A percentile compares a stretch with the other conserved stretches of the same genome.
These are phyloP conservation scores for Gossypium bickii DNA, from an alignment of 345 rosid genomes.

Conservation along the genomic window DNA sequence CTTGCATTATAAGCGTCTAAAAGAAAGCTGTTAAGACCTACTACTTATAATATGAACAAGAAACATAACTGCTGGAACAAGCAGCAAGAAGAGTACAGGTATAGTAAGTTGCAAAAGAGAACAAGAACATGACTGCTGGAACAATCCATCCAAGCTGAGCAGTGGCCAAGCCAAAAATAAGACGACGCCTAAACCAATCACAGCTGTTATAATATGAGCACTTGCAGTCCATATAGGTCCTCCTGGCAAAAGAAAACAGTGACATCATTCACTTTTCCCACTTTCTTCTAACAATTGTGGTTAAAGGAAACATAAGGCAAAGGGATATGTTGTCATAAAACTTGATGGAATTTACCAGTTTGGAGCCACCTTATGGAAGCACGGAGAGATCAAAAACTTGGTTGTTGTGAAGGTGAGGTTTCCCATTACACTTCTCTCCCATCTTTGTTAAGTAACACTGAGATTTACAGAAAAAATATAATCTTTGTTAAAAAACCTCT, in stretches of 20 bases:
- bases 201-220: constrained; percentile 46
- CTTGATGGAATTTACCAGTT: constrained; percentile 42
- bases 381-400: constrained; percentile 34
- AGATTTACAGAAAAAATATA: too few species aligned
- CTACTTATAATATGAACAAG: too few species aligned
- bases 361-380: constrained; percentile 38
- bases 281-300: too few species aligned
- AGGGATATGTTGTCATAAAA: neutral
- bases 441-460: constrained; percentile 13
- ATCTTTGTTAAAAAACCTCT: too few species aligned
- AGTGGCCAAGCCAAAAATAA: constrained; percentile 33
- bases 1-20: neutral
- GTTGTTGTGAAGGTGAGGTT: constrained; percentile 20
- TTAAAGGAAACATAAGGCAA: neutral
- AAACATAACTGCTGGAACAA: constrained; percentile 45
- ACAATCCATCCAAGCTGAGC: constrained; percentile 51
- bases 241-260: neutral
- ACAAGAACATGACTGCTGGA: constrained; percentile 34
- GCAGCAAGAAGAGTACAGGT: constrained; percentile 45
- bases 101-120: constrained; percentile 41
- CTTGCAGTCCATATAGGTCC: constrained; percentile 46
- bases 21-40: neutral
- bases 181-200: constrained; percentile 48
- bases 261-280: too few species aligned
- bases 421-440: constrained; percentile 20